Percentiles rank a stretch among this genome's conserved stretches.
These are phyloP conservation scores for Geranium incanum DNA, from an alignment of 441 rosid genomes.

Conservation along the genomic window DNA sequence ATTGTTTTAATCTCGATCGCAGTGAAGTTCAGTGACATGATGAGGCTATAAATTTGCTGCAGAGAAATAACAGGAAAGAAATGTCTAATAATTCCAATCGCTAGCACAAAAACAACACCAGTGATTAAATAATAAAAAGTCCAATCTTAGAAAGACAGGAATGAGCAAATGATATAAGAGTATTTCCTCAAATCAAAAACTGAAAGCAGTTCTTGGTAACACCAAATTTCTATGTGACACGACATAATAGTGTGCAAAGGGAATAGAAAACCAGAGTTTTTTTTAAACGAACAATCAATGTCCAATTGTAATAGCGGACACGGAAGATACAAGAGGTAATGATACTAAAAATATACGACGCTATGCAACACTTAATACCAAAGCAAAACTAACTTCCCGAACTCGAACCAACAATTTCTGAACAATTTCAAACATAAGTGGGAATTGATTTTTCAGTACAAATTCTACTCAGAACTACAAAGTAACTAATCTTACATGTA, in stretches of 20 bases:
- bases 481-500: background rate
- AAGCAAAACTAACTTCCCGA: background rate
- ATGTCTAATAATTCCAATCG: background rate
- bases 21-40: conserved; percentile 47
- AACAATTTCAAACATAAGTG: background rate
- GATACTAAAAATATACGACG: background rate
- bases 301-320: background rate
- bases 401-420: background rate
- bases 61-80: conserved; percentile 12
- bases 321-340: background rate
- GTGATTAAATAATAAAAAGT: background rate
- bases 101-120: too few species aligned
- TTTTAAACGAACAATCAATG: background rate
- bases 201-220: background rate
- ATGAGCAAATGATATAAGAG: background rate
- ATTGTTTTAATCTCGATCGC: conserved; percentile 67
- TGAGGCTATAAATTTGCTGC: conserved; percentile 56
- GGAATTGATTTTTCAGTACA: background rate
- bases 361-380: background rate
- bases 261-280: background rate
- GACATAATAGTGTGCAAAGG: background rate
- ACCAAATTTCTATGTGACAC: background rate
- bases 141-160: background rate
- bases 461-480: background rate
- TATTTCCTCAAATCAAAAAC: background rate